phyloP scores from a whole-genome alignment of 2,329 filamentous ascomycete genomes.

The Xylariaceae sp. region DNA sequence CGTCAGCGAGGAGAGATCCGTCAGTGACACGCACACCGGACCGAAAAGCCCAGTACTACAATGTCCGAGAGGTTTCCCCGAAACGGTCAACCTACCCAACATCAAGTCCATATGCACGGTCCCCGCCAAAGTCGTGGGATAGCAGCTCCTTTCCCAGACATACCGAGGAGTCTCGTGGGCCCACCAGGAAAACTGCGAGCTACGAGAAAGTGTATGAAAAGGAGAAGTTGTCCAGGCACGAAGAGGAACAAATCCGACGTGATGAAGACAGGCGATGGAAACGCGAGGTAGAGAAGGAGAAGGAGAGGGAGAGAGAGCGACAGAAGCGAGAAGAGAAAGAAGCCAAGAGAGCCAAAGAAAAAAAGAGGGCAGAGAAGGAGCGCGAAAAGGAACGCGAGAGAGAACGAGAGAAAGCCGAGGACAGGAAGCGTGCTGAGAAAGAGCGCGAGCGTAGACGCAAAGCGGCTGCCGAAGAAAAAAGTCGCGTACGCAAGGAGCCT shows the following conservation, averaged over 20 bases:
- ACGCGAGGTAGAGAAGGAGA: conserved; percentile 17
- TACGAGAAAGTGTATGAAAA: conserved; percentile 40
- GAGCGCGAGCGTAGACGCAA: conserved; percentile 26
- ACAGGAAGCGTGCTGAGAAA: conserved; percentile 23
- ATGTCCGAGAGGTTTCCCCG: conserved; percentile 50
- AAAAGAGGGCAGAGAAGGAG: conserved; percentile 15
- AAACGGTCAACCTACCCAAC: conserved; percentile 36
- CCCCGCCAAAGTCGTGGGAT: conserved; percentile 40
- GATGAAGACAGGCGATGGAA: conserved; percentile 27
- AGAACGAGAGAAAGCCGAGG: conserved; percentile 26
- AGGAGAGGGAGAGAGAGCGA: conserved; percentile 27
- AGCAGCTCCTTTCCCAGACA: conserved; percentile 37
- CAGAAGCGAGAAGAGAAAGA: conserved; percentile 10
- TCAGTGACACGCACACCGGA: conserved; percentile 36
- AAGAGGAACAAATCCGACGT: conserved; percentile 32
- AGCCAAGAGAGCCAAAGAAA: too few species aligned
- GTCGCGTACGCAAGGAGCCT: conserved; percentile 6
- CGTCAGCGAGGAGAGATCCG: conserved; percentile 5
- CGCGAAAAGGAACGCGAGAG: conserved; percentile 31
- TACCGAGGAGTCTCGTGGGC: conserved; percentile 37
- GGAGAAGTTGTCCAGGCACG: conserved; percentile 38
- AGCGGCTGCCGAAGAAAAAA: conserved; percentile 25
- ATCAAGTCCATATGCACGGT: conserved; percentile 30
- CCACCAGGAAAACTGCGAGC: conserved; percentile 41
- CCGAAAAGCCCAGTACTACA: conserved; percentile 32